A percentile compares a stretch with the other conserved stretches of the same genome.
These are phyloP conservation scores for Fusarium nanum DNA, from an alignment of 2,329 filamentous ascomycete species.

Conservation along the genomic window DNA sequence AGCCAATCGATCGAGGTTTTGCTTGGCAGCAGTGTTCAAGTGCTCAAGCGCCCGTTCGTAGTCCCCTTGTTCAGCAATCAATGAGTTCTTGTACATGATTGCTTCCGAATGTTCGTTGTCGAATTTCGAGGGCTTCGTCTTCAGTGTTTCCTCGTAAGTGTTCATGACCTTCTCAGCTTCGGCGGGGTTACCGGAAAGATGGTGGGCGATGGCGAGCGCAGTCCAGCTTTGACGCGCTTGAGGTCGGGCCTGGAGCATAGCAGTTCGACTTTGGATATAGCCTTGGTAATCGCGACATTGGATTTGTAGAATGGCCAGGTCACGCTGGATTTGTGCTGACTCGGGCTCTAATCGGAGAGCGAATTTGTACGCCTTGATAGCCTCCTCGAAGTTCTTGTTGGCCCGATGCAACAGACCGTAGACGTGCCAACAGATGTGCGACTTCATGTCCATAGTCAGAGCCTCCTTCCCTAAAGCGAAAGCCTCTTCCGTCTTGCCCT, in stretches of 20 bases:
- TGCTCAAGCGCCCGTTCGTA: constrained; percentile 86
- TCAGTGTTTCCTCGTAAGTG: constrained; percentile 93
- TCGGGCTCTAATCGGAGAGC: constrained; percentile 94
- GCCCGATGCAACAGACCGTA: constrained; percentile 94
- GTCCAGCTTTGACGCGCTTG: constrained; percentile 94
- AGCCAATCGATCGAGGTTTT: constrained; percentile 83
- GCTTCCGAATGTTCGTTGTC: constrained; percentile 96
- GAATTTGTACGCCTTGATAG: constrained; percentile 99
- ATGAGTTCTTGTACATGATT: constrained; percentile 91
- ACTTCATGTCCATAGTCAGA: constrained; percentile 96
- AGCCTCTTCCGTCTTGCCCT: constrained; percentile 92
- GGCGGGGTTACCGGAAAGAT: constrained; percentile 84
- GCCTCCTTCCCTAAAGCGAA: constrained; percentile 94
- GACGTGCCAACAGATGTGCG: constrained; percentile 99
- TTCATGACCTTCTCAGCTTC: constrained; percentile 92
- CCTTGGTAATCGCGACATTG: constrained; percentile 97
- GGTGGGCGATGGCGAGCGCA: constrained; percentile 92
- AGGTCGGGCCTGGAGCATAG: constrained; percentile 88
- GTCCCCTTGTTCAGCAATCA: constrained; percentile 92
- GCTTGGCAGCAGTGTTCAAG: constrained; percentile 79
- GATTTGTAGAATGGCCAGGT: constrained; percentile 90
- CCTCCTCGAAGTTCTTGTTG: constrained; percentile 98
- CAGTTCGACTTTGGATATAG: constrained; percentile 87
- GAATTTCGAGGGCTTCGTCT: constrained; percentile 77
- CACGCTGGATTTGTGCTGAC: constrained; percentile 91